These are phyloP conservation scores for Coniferiporia weirii DNA, from an alignment of 1,284 basidiomycete genomes.

Conservation along the genomic window DNA sequence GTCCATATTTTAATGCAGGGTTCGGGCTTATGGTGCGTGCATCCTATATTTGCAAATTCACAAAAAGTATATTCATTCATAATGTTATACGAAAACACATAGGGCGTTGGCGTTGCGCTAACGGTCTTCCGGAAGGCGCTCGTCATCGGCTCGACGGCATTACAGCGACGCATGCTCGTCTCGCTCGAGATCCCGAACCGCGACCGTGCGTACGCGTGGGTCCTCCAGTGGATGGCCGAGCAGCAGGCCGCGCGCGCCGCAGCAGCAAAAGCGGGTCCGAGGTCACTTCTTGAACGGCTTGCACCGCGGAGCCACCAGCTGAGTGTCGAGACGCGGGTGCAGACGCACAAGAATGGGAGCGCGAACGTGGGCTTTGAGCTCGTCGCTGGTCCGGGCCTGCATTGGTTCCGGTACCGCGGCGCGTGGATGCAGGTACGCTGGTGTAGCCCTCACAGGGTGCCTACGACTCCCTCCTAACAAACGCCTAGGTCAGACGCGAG, in stretches of 20 bases:
- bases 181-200: conserved; percentile 96
- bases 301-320: conserved; percentile 82
- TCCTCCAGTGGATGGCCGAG: conserved; percentile 91
- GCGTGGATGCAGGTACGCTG: conserved; percentile 90
- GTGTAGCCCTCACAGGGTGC: not conserved
- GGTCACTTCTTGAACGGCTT: conserved; percentile 29
- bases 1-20: conserved; percentile 94
- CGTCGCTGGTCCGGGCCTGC: conserved; percentile 92
- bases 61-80: no score
- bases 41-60: not conserved
- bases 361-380: conserved; percentile 86
- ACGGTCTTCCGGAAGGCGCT: conserved; percentile 69
- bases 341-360: conserved; percentile 86
- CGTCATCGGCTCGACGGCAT: conserved; percentile 65
- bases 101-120: conserved; percentile 86
- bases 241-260: conserved; percentile 39
- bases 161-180: conserved; percentile 89
- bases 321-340: conserved; percentile 88
- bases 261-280: conserved; percentile 26
- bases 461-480: conserved; percentile 1
- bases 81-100: not conserved
- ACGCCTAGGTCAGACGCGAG: conserved; percentile 78
- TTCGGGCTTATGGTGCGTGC: conserved; percentile 86
- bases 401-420: conserved; percentile 86
- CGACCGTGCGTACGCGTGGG: conserved; percentile 95